These are phyloP conservation scores for Rhodotorula sp. DNA, from an alignment of 1,284 basidiomycete species.

Conservation along the genomic window DNA sequence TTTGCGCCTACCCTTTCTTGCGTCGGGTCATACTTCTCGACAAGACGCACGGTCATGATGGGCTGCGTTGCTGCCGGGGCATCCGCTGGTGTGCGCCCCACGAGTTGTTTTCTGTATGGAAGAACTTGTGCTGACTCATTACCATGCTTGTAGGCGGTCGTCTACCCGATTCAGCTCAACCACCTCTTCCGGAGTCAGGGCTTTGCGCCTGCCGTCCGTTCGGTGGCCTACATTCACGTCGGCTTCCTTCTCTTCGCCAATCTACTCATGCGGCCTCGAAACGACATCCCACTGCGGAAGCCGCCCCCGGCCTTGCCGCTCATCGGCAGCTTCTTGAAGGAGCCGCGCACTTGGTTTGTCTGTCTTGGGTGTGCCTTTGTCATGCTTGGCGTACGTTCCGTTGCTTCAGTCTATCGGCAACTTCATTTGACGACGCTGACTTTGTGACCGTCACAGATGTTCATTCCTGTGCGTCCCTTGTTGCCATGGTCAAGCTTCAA, in stretches of 20 bases:
- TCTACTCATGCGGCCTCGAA: conserved; percentile 14
- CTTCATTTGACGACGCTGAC: neutral
- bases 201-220: conserved; percentile 1
- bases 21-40: conserved; percentile 23
- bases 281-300: conserved; percentile 10
- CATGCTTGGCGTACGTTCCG: conserved; percentile 10
- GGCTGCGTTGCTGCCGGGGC: conserved; percentile 1
- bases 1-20: conserved; percentile 12
- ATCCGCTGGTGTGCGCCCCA: conserved; percentile 1
- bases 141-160: neutral
- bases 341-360: conserved; percentile 13
- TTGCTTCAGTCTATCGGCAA: neutral
- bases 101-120: neutral
- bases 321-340: neutral
- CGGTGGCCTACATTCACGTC: conserved; percentile 7
- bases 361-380: conserved; percentile 1
- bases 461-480: conserved; percentile 1
- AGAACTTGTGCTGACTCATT: no score
- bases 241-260: conserved; percentile 18
- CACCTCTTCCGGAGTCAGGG: conserved; percentile 7
- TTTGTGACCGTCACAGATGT: neutral
- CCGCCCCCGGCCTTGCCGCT: conserved; percentile 1
- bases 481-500: neutral
- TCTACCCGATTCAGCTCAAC: conserved; percentile 17
- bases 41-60: conserved; percentile 19